These are phyloP conservation scores for Hibiscus trionum DNA, from an alignment of 345 rosid genomes.

Conservation along the genomic window DNA sequence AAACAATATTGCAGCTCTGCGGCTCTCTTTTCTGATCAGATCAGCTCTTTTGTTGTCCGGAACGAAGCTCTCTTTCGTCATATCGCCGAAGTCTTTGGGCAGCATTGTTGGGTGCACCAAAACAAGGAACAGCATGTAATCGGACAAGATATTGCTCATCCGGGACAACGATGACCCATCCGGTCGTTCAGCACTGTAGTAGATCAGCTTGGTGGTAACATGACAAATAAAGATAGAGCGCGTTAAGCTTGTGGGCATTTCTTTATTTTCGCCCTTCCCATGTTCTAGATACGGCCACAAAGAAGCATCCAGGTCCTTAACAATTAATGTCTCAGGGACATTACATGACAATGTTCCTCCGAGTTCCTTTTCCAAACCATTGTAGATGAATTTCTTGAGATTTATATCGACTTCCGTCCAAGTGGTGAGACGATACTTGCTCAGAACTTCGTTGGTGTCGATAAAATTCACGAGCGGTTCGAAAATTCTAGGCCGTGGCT, in stretches of 20 bases:
- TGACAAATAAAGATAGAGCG: neutral
- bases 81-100: neutral
- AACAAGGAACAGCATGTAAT: neutral
- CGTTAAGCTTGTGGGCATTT: neutral
- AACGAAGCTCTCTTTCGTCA: neutral
- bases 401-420: neutral
- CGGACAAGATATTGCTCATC: neutral
- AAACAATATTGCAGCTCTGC: no score
- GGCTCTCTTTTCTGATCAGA: neutral
- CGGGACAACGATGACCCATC: neutral
- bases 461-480: neutral
- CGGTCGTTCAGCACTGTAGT: neutral
- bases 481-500: rapidly evolving
- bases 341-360: neutral
- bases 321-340: neutral
- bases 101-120: neutral
- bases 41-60: neutral
- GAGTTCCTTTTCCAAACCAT: neutral
- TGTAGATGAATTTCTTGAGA: neutral
- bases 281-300: neutral
- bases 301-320: neutral
- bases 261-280: neutral
- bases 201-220: neutral
- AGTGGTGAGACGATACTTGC: neutral
- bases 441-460: neutral